Evolutionary conservation across 305 asterid genomes (phyloP), one percentile per base, ranked within the genome.

Genomic region (Rubia peregrina): DNA sequence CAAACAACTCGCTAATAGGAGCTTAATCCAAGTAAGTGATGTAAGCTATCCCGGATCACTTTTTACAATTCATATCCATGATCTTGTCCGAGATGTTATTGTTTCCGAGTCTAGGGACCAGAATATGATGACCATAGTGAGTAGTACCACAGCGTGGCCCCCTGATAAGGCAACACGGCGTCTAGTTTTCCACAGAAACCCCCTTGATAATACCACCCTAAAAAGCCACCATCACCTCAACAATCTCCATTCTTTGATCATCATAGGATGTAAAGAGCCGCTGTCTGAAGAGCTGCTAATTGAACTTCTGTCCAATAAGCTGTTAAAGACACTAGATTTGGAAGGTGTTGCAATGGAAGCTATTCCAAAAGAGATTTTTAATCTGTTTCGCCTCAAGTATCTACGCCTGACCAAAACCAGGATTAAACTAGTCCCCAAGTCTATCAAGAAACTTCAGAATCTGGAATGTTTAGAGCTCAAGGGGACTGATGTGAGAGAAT

Each of bases 1-100:
- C 17, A 66, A 63, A 42, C 76, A 70, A 70, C 74, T 77, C 38
- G 71, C 38, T 16, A 48, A 76, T 38, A 68, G 76, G 69, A 64
- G 67, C 53, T 56, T 78, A 36, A 65, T 78, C 21, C 73, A 69
- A 57, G 69, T 77, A 30, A 36, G 21, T 26, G 24, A 6, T 3
- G 14, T 7, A 44, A 1, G 22, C n/a, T 1, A 4, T 2, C 16
- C 69, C 10, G 73, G 70, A 57, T 44, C 44, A 5, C 24, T 22
- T 4, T 5, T 14, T 0, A 10, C 11, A 1, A 60, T 61, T 75
- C 72, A 55, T 12, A 46, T 80, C n/a, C 83, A 73, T 38, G 75
- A 76, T 67, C 33, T 71, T 60, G 12, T 75, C 22, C 44, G 72
- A n/a, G 70, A 76, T 22, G 9, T 73, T n/a, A 6, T 68, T 17